Conservation (phyloP, 176 grass and related monocot species). For the Olyra latifolia region DNA sequence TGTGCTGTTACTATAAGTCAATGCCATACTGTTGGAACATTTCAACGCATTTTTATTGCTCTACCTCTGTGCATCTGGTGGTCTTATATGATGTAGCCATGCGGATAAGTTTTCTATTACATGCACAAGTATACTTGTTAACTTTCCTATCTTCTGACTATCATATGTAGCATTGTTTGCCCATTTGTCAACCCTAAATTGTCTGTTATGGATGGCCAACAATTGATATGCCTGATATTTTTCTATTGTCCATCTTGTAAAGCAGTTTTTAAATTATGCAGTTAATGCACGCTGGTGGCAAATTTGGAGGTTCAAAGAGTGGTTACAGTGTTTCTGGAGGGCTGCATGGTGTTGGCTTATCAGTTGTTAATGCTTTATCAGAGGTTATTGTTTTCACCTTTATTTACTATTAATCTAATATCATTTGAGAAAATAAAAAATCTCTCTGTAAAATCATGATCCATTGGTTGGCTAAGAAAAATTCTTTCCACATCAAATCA, state of each 20-base stretch:
- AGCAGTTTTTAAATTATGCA: constrained; percentile 42
- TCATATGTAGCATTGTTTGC: background rate
- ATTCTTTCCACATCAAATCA: background rate
- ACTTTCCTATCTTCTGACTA: background rate
- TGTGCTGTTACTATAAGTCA: background rate
- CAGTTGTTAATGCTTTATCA: constrained; percentile 99
- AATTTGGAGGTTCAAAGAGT: constrained; percentile 95
- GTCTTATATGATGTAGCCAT: background rate
- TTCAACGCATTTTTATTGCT: background rate
- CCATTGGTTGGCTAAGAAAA: constrained; percentile 7
- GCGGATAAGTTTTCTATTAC: background rate
- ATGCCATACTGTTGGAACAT: background rate
- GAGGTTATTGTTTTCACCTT: constrained; percentile 64
- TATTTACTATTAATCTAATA: constrained; percentile 7
- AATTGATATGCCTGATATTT: constrained; percentile 12
- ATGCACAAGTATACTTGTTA: background rate
- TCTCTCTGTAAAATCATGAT: background rate
- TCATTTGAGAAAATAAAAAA: background rate
- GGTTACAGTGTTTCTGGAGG: constrained; percentile 95
- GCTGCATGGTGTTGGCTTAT: constrained; percentile 91
- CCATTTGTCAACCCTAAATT: background rate
- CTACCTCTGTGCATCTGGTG: background rate
- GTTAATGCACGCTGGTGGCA: constrained; percentile 96
- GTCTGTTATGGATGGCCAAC: background rate
- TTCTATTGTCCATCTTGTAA: constrained; percentile 22